These are phyloP conservation scores for Tricholoma hemisulphureum DNA, from an alignment of 768 basidiomycete species.

Conservation along the genomic window DNA sequence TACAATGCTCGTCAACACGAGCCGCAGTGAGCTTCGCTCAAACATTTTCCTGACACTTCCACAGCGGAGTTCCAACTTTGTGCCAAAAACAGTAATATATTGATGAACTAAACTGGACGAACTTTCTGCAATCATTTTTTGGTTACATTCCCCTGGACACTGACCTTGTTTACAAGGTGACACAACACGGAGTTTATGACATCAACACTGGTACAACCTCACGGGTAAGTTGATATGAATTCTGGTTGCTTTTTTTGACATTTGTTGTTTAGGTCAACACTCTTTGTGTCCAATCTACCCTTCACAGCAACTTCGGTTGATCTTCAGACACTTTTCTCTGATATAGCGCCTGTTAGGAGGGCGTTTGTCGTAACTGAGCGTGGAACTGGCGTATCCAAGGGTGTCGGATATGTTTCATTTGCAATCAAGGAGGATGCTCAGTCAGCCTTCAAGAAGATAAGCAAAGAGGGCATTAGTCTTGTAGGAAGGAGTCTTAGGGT, in stretches of 20 bases:
- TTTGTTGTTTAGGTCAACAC: conserved; percentile 56
- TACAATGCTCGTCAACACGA: too few relatives aligned
- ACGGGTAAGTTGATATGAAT: conserved; percentile 31
- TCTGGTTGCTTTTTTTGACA: conserved; percentile 2
- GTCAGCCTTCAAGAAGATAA: conserved; percentile 61
- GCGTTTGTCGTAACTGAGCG: conserved; percentile 91
- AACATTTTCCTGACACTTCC: too few relatives aligned
- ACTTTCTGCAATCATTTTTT: too few relatives aligned
- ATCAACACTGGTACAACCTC: conserved; percentile 13
- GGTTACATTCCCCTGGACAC: too few relatives aligned
- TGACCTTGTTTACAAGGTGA: too few relatives aligned
- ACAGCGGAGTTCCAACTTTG: too few relatives aligned
- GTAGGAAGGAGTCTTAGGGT: conserved; percentile 71
- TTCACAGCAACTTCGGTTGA: conserved; percentile 89
- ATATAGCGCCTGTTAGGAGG: conserved; percentile 89
- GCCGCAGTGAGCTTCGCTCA: too few relatives aligned
- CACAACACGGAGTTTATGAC: too few relatives aligned
- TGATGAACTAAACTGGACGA: too few relatives aligned
- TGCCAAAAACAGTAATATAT: too few relatives aligned
- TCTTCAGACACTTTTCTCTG: conserved; percentile 90
- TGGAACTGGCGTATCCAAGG: conserved; percentile 76
- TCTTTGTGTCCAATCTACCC: conserved; percentile 93
- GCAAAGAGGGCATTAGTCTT: conserved; percentile 61
- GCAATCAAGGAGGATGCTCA: conserved; percentile 87
- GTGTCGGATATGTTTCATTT: conserved; percentile 96